Conservation (phyloP, 352 stramenopile species). For the Phytophthora uliginosa region DNA sequence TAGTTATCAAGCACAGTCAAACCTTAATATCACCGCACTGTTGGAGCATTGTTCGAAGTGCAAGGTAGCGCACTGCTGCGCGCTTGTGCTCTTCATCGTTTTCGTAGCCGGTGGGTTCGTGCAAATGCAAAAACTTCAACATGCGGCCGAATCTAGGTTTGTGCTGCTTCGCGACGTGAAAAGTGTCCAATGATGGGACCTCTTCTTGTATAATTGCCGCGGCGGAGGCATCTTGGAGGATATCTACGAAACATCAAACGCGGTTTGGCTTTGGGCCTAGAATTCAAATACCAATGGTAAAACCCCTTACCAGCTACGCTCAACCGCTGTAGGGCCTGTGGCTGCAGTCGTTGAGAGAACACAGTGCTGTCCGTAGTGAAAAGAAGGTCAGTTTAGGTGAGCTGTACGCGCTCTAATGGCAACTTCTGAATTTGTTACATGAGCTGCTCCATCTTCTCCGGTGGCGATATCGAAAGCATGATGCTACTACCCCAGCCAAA, state of each 20-base stretch:
- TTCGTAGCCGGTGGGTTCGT: slow-evolving; percentile 70
- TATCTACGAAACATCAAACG: slow-evolving; percentile 42
- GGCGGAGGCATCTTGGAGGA: slow-evolving; percentile 53
- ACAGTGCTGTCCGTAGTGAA: slow-evolving; percentile 36
- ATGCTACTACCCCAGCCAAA: not conserved
- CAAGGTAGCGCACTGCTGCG: slow-evolving; percentile 59
- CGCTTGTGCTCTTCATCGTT: slow-evolving; percentile 66
- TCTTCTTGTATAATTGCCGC: slow-evolving; percentile 36
- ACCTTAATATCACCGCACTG: slow-evolving; percentile 72
- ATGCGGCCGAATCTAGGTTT: slow-evolving; percentile 53
- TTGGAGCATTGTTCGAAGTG: slow-evolving; percentile 59
- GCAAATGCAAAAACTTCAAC: slow-evolving; percentile 63
- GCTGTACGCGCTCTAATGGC: not conserved
- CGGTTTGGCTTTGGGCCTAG: not conserved
- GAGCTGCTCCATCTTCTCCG: slow-evolving; percentile 62
- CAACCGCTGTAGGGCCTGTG: slow-evolving; percentile 54
- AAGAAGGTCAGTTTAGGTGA: not conserved
- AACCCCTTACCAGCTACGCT: slow-evolving; percentile 50
- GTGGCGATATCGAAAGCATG: slow-evolving; percentile 54
- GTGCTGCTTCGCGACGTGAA: slow-evolving; percentile 49
- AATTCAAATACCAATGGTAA: not conserved
- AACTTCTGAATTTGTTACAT: slow-evolving; percentile 42
- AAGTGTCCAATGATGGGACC: slow-evolving; percentile 43
- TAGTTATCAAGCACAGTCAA: not conserved
- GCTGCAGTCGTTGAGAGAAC: slow-evolving; percentile 54